Base-by-base conservation (phyloP, 2,329 filamentous ascomycete species). In the Penicillium vulpinum region DNA sequence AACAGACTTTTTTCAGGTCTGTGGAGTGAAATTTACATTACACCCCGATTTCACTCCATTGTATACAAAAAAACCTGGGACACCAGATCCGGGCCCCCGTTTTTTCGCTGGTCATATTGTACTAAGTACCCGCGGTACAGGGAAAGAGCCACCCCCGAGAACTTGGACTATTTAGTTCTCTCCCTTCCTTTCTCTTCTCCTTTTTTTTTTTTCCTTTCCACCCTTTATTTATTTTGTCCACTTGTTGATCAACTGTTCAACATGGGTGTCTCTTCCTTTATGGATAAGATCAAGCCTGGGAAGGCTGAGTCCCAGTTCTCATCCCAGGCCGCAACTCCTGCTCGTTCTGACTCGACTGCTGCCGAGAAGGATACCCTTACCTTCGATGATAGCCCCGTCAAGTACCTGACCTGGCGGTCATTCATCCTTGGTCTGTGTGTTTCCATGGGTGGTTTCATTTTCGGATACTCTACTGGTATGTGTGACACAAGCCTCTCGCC, bases 381-480 rank as follows among this genome's bases (percentile, higher is more conserved):
- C 9, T 61, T 74, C 41, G 75, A 78, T 61, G 74, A 78, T 40
- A 75, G 75, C 45, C 76, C 77, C 15, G 71, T 78, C 59, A 70
- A 72, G 35, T 75, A 76, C 46, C 56, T 80, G 51, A 79, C 78
- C 55, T 72, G 72, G 68, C 72, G 74, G 6, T 75, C 77, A 0
- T 71, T 77, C 57, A 68, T 76, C 56, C 73, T 80, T 59, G 76
- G 76, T 47, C 48, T 79, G 38, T 69, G 78, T 54, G 77, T 78
- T 40, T 79, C 77, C 6, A 79, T 80, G 74, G 77, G 78, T 61
- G 77, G 78, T 59, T 76, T 80, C 63, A 75, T 79, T 56, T 79
- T 79, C 62, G 76, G 77, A 61, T 79, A 78, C 63, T 70, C 75
- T 21, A 77, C 75, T 59, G 75, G 74, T 74, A 67, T 58, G 51